These are phyloP conservation scores for Podospora didyma DNA, from an alignment of 495 filamentous ascomycete species.

Conservation along the genomic window DNA sequence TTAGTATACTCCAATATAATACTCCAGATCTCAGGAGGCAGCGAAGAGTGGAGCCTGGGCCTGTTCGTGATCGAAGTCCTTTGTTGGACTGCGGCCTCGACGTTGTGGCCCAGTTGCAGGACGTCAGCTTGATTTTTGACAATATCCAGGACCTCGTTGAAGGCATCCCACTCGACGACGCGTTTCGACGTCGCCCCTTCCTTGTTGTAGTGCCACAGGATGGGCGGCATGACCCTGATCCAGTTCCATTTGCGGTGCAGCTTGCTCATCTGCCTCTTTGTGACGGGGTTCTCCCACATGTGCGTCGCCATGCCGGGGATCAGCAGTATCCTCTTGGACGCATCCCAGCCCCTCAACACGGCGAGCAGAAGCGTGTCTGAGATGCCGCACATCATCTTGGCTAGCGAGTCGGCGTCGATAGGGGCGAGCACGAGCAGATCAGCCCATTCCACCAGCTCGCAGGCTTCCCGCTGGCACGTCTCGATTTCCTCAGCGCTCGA, in stretches of 20 bases:
- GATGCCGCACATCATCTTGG: constrained; percentile 77
- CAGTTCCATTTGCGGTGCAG: constrained; percentile 77
- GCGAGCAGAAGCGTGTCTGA: constrained; percentile 70
- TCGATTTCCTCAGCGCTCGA: constrained; percentile 38
- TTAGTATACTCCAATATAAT: constrained; percentile 77
- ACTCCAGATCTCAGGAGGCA: constrained; percentile 86
- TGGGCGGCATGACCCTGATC: constrained; percentile 66
- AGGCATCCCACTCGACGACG: constrained; percentile 61
- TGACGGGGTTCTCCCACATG: constrained; percentile 86
- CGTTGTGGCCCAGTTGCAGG: constrained; percentile 56
- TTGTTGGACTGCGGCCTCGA: constrained; percentile 47
- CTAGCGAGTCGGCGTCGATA: constrained; percentile 76
- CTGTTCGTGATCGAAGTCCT: constrained; percentile 17
- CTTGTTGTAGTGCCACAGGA: constrained; percentile 70
- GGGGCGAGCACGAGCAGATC: constrained; percentile 78
- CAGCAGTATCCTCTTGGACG: constrained; percentile 74
- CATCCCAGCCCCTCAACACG: constrained; percentile 76
- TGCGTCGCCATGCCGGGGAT: constrained; percentile 77
- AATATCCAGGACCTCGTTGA: constrained; percentile 58
- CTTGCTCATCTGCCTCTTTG: constrained; percentile 75
- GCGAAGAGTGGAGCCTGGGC: constrained; percentile 25
- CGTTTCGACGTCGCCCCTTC: constrained; percentile 43
- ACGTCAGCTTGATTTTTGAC: constrained; percentile 65
- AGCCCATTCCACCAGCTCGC: constrained; percentile 79
- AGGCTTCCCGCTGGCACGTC: constrained; percentile 49